Evolutionary conservation across 2,329 filamentous ascomycete genomes (phyloP).

Genomic region (Xylaria sp.): DNA sequence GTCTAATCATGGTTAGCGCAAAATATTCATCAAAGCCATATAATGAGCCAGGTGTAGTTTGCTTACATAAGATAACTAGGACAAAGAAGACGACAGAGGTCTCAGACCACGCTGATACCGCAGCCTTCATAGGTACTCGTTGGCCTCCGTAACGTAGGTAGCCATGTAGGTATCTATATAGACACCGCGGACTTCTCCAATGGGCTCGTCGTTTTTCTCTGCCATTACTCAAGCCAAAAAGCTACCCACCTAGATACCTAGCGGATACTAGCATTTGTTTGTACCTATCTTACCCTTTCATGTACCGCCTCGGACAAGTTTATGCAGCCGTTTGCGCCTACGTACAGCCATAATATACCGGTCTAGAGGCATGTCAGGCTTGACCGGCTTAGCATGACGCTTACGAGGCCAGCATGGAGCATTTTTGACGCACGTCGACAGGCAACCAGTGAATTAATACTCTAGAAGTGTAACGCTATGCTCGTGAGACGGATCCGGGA

Average conservation of each 20-base stretch:
- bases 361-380: conserved; percentile 15
- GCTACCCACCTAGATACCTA: not conserved
- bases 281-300: not conserved
- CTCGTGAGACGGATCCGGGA: conserved; percentile 15
- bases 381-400: conserved; percentile 12
- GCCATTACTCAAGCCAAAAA: too few relatives aligned
- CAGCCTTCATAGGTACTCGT: not conserved
- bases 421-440: not conserved
- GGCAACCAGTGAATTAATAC: not conserved
- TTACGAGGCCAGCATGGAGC: conserved; percentile 1
- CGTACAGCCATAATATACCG: not conserved
- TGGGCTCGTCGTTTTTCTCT: not conserved
- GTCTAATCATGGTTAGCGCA: not conserved
- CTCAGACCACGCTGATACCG: not conserved
- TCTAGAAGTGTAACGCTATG: conserved; percentile 6
- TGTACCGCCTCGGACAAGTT: not conserved
- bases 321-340: not conserved
- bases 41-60: not conserved
- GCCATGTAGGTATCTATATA: not conserved
- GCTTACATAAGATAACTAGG: not conserved
- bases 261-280: not conserved
- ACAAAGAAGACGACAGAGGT: not conserved
- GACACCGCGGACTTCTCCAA: not conserved
- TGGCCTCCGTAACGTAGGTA: not conserved
- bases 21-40: not conserved